Evolutionary conservation across 306 rosid genomes (phyloP).

Genomic region (Casuarina cunninghamiana): DNA sequence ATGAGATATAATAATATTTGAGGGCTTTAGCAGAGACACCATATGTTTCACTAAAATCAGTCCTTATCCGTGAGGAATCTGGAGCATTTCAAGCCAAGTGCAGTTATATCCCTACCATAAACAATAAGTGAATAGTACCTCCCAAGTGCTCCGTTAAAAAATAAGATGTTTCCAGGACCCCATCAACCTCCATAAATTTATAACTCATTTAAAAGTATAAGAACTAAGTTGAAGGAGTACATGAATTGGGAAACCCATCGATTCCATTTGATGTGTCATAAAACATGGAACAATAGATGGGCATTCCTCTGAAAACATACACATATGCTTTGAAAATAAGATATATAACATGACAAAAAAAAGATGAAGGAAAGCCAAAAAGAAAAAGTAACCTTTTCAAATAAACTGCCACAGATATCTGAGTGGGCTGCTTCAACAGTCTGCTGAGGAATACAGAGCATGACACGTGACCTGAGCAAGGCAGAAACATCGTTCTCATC

Average conservation of each 20-base stretch:
- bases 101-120: neutral
- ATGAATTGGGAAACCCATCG: neutral
- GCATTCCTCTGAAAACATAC: neutral
- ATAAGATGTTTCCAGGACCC: neutral
- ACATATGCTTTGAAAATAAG: constrained; percentile 2
- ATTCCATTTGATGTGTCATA: neutral
- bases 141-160: neutral
- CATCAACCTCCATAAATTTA: neutral
- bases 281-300: neutral
- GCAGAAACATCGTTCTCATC: constrained; percentile 76
- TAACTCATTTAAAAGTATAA: neutral
- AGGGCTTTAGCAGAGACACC: no score
- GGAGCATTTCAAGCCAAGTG: neutral
- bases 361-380: constrained; percentile 15
- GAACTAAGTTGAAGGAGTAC: neutral
- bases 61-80: no score
- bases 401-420: constrained; percentile 94
- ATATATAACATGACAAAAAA: neutral
- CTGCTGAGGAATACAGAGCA: constrained; percentile 90
- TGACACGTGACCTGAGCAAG: constrained; percentile 81
- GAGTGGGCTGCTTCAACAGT: constrained; percentile 88
- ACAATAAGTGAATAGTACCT: neutral
- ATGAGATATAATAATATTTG: no score
- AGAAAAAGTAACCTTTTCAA: constrained; percentile 67
- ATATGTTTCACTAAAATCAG: no score